Percentiles rank a stretch among this genome's conserved stretches.
These are phyloP conservation scores for Lactarius vividus DNA, from an alignment of 768 basidiomycete species.

Conservation along the genomic window DNA sequence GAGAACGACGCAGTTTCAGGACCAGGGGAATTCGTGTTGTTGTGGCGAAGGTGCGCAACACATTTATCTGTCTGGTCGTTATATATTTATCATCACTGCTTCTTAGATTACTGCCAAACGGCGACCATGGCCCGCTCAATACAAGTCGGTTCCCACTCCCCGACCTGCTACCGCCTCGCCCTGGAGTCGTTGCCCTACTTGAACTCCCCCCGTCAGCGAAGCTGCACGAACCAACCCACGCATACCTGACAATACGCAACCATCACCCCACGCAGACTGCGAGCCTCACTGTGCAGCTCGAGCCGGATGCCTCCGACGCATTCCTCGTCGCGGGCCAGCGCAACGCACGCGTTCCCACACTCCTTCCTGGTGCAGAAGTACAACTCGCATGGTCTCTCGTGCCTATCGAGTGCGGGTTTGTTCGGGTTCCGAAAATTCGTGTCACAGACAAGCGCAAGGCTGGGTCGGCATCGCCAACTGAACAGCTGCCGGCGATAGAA, in stretches of 20 bases:
- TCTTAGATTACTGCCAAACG: slow-evolving; percentile 47
- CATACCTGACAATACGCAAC: slow-evolving; percentile 65
- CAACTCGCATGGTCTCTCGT: slow-evolving; percentile 64
- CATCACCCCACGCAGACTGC: slow-evolving; percentile 60
- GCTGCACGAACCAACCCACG: slow-evolving; percentile 58
- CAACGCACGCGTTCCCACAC: slow-evolving; percentile 59
- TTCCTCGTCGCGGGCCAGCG: slow-evolving; percentile 82
- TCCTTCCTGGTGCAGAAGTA: slow-evolving; percentile 74
- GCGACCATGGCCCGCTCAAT: slow-evolving; percentile 43
- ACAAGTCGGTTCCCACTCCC: slow-evolving; percentile 61
- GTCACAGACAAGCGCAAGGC: slow-evolving; percentile 48
- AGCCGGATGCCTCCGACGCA: slow-evolving; percentile 61
- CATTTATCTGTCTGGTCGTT: slow-evolving; percentile 11
- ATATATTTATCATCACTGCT: background rate
- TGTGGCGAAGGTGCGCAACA: slow-evolving; percentile 58
- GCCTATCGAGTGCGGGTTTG: slow-evolving; percentile 70
- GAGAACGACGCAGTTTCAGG: slow-evolving; percentile 39
- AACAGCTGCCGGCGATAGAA: slow-evolving; percentile 45
- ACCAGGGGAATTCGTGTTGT: slow-evolving; percentile 58
- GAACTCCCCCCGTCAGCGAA: slow-evolving; percentile 57
- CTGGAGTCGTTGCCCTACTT: slow-evolving; percentile 65
- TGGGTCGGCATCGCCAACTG: background rate
- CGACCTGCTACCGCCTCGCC: slow-evolving; percentile 53
- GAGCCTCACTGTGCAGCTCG: slow-evolving; percentile 68
- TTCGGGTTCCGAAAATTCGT: slow-evolving; percentile 58